These are phyloP conservation scores for Capsicum chinense DNA, from an alignment of 257 asterid genomes.

Conservation along the genomic window DNA sequence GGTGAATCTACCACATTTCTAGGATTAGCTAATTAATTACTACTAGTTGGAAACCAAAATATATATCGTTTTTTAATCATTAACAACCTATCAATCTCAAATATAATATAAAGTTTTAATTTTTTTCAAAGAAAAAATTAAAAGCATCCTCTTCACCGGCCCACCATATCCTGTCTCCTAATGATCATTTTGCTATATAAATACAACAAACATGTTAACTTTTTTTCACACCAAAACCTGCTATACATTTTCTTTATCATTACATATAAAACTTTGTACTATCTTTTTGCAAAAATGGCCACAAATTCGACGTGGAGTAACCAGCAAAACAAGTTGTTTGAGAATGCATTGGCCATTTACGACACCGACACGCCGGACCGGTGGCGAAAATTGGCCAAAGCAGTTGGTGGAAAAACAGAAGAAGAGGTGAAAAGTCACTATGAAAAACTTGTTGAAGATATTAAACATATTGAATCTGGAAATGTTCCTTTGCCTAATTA, in stretches of 20 bases:
- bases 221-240: conserved; percentile 24
- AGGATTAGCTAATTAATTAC: neutral
- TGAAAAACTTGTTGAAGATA: conserved; percentile 59
- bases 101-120: neutral
- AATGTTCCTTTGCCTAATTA: conserved; percentile 61
- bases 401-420: conserved; percentile 60
- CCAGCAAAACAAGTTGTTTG: conserved; percentile 68
- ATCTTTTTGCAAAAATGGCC: neutral
- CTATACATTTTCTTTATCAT: neutral
- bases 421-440: conserved; percentile 72
- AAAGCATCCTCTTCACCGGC: conserved; percentile 24
- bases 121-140: neutral
- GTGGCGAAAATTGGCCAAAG: conserved; percentile 64
- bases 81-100: conserved; percentile 5
- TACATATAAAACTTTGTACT: neutral
- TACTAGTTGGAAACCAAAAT: neutral
- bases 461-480: conserved; percentile 62
- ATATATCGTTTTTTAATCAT: neutral
- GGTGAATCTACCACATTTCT: neutral
- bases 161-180: conserved; percentile 35
- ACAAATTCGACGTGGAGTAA: conserved; percentile 56
- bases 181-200: conserved; percentile 32
- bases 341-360: conserved; percentile 62
- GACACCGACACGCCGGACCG: conserved; percentile 56
- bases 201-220: conserved; percentile 34